A percentile compares a stretch with the other conserved stretches of the same genome.
Evolutionary conservation across 2,329 filamentous ascomycete genomes (phyloP).

Genomic region (Calonectria crousiana): DNA sequence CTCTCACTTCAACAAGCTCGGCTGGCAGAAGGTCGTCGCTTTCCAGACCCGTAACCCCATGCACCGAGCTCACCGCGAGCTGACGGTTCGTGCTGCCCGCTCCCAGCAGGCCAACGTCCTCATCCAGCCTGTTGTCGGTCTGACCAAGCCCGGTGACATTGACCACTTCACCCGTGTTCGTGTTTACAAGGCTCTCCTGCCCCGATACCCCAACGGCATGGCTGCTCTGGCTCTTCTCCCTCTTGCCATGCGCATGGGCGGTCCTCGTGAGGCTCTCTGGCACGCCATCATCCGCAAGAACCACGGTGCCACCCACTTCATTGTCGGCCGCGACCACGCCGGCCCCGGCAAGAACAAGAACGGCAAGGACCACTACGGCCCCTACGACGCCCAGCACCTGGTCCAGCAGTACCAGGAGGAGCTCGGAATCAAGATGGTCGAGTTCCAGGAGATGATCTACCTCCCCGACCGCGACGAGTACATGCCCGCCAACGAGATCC

Average conservation of each 20-base stretch:
- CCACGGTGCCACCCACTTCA: conserved; percentile 98
- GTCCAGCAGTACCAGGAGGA: conserved; percentile 97
- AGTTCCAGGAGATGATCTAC: conserved; percentile 99
- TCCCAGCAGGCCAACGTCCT: conserved; percentile 97
- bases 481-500: conserved; percentile 90
- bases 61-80: conserved; percentile 97
- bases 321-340: conserved; percentile 97
- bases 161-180: conserved; percentile 99
- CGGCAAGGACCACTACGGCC: conserved; percentile 96
- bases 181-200: conserved; percentile 96
- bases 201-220: conserved; percentile 99
- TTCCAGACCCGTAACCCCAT: conserved; percentile 99
- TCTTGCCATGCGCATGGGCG: conserved; percentile 99
- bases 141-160: conserved; percentile 99
- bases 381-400: conserved; percentile 95
- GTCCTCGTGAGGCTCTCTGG: conserved; percentile 98
- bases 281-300: conserved; percentile 99
- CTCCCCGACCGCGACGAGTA: conserved; percentile 98
- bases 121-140: conserved; percentile 97
- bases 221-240: conserved; percentile 94
- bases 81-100: conserved; percentile 96
- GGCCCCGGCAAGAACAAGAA: conserved; percentile 98
- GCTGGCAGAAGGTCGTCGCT: conserved; percentile 96
- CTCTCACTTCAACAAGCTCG: conserved; percentile 98
- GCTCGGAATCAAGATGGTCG: conserved; percentile 98